phyloP scores from a whole-genome alignment of 2,329 filamentous ascomycete genomes.

The Penicillium sp. region DNA sequence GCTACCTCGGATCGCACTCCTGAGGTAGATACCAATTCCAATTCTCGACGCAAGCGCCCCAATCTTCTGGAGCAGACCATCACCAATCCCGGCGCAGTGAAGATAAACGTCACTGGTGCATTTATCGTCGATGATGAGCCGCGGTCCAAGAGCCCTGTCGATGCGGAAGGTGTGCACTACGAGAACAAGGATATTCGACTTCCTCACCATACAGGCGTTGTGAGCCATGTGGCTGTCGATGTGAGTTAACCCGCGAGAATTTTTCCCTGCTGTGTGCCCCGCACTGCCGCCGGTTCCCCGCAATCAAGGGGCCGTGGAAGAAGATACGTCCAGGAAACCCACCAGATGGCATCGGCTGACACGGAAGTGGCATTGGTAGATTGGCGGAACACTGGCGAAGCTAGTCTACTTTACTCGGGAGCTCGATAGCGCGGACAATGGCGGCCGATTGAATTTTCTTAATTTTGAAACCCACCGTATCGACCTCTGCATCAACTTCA shows the following conservation, averaged over 20 bases:
- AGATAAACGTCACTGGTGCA: conserved; percentile 94
- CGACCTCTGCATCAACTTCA: conserved; percentile 88
- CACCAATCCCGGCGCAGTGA: conserved; percentile 64
- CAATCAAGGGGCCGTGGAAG: conserved; percentile 17
- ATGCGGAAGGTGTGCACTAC: conserved; percentile 58
- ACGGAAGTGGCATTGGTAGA: conserved; percentile 51
- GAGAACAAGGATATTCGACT: conserved; percentile 93
- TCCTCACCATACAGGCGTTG: conserved; percentile 88
- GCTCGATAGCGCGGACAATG: conserved; percentile 70
- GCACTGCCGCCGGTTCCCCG: conserved; percentile 27
- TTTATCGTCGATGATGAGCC: conserved; percentile 87
- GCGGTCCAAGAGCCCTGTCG: conserved; percentile 48
- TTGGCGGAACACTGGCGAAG: conserved; percentile 92
- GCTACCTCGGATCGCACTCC: conserved; percentile 28
- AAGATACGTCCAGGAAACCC: background rate
- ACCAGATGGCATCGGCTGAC: background rate
- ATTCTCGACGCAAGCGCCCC: conserved; percentile 26
- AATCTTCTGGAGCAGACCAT: conserved; percentile 47
- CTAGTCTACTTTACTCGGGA: conserved; percentile 96
- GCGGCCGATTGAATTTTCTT: conserved; percentile 88
- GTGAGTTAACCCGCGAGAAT: conserved; percentile 52
- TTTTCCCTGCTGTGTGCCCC: conserved; percentile 12
- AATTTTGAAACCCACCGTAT: conserved; percentile 95
- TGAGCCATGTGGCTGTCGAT: conserved; percentile 96
- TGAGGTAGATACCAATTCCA: conserved; percentile 17